Evolutionary conservation across 371 early-diverging fungal genomes (phyloP), one percentile per base, ranked within the genome.

Genomic region (Enteropsectra breve): DNA sequence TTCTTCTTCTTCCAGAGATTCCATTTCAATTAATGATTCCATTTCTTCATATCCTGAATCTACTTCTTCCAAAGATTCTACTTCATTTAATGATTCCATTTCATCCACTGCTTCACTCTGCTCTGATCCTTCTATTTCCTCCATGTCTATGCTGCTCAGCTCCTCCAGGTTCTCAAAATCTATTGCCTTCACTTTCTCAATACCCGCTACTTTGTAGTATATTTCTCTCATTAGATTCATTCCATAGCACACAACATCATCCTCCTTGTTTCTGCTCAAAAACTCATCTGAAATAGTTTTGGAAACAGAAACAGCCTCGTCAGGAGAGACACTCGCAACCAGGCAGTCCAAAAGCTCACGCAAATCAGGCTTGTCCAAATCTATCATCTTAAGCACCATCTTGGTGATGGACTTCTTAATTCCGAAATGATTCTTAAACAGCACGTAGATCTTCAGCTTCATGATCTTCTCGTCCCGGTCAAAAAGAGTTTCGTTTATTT

Each of bases 301-400:
- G 4, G 47, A 29, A 40, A 58, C 60, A 28, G 33, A 29, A 5
- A 26, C 30, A 2, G 62, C 70, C 30, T 61, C 46, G 6, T 58
- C 54, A 24, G 43, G 28, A 61, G 28, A 11, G 47, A 64, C 34
- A 40, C 46, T 23, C 28, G 47, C 33, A 38, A 63, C 50, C 21
- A 46, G 23, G 43, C 37, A 26, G 53, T 73, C 50, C 40, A 63
- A 32, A 15, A 28, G 33, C 32, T 18, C 56, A 3, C 58, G 60
- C 29, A 76, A 46, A 37, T 68, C 68, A 28, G 66, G 62, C 30
- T 63, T 40, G 32, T 63, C 50, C 23, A 11, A 47, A 66, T 64
- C 52, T 1, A 70, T 67, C 55, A 76, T 74, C 23, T 49, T 50
- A 18, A 74, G 60, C 13, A 70, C 72, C 15, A 76, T 33, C 32